These are phyloP conservation scores for Paragyromitra xinjiangensis DNA, from an alignment of 495 filamentous ascomycete species.

Conservation along the genomic window DNA sequence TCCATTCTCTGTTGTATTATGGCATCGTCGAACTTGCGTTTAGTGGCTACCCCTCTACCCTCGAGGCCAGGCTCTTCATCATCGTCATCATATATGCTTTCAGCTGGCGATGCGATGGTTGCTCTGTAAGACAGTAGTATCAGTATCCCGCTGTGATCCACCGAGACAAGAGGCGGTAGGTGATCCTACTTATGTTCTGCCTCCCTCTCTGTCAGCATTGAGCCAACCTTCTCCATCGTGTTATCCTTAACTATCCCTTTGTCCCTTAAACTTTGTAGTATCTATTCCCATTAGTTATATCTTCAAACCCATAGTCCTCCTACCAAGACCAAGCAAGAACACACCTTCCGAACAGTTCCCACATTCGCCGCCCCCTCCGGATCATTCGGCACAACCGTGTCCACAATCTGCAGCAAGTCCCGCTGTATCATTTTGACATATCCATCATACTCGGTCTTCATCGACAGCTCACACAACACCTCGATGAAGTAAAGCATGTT, in stretches of 20 bases:
- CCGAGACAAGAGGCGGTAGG: not conserved
- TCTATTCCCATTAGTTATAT: slow-evolving; percentile 40
- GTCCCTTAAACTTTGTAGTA: slow-evolving; percentile 50
- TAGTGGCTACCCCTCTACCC: slow-evolving; percentile 50
- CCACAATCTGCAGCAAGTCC: slow-evolving; percentile 87
- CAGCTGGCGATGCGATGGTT: slow-evolving; percentile 57
- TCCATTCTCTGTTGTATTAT: slow-evolving; percentile 96
- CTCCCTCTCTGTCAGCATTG: slow-evolving; percentile 52
- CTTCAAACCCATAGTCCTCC: not conserved
- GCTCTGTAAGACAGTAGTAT: slow-evolving; percentile 36
- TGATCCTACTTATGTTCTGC: slow-evolving; percentile 47
- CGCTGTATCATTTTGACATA: slow-evolving; percentile 94
- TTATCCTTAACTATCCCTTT: slow-evolving; percentile 45
- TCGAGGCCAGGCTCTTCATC: slow-evolving; percentile 58
- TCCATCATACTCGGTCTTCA: slow-evolving; percentile 74
- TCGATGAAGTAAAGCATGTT: slow-evolving; percentile 99
- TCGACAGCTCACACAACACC: slow-evolving; percentile 86
- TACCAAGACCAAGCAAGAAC: slow-evolving; percentile 15
- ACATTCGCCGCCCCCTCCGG: slow-evolving; percentile 92
- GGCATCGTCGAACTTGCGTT: slow-evolving; percentile 75
- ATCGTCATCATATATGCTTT: slow-evolving; percentile 59
- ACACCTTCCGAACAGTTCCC: slow-evolving; percentile 82
- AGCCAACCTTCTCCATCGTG: slow-evolving; percentile 38
- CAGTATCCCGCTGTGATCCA: slow-evolving; percentile 20
- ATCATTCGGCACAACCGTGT: slow-evolving; percentile 85